These are phyloP conservation scores for Eucalyptus lansdowneana DNA, from an alignment of 345 rosid genomes.

Conservation along the genomic window DNA sequence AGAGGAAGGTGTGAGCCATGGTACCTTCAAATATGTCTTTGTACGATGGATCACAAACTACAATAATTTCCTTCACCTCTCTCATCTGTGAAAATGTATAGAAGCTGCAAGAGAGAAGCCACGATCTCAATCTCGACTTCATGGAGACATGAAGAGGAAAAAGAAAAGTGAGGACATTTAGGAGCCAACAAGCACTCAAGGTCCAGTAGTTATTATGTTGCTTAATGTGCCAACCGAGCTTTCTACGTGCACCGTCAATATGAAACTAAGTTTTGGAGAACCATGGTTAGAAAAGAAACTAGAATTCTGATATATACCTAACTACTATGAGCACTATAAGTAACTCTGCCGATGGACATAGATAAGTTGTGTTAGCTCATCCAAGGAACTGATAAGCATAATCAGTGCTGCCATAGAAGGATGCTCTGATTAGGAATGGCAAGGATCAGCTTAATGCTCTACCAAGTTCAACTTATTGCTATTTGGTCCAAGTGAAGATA, in stretches of 20 bases:
- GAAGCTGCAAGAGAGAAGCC: constrained; percentile 35
- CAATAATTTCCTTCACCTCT: constrained; percentile 83
- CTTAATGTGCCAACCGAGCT: not conserved
- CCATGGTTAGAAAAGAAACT: not conserved
- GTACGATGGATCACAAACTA: constrained; percentile 96
- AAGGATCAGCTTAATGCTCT: not conserved
- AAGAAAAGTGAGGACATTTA: not conserved
- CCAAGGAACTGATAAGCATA: not conserved
- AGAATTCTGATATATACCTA: not conserved
- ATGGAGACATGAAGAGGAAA: not conserved
- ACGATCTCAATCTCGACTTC: not conserved
- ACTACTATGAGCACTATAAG: not conserved
- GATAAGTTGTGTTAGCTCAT: not conserved
- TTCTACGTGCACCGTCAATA: not conserved
- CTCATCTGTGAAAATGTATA: constrained; percentile 66
- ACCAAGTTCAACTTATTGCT: not conserved
- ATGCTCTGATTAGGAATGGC: not conserved
- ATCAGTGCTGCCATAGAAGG: not conserved
- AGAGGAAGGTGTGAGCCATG: not conserved
- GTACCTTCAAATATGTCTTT: constrained; percentile 81
- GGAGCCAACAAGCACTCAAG: not conserved
- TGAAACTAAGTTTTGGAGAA: not conserved
- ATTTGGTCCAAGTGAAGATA: not conserved
- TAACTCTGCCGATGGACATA: not conserved
- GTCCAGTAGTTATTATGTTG: not conserved